Percentiles rank a stretch among this genome's conserved stretches.
Evolutionary conservation across 164 flowering plant species (phyloP).

Genomic region (Dillenia suffruticosa): DNA sequence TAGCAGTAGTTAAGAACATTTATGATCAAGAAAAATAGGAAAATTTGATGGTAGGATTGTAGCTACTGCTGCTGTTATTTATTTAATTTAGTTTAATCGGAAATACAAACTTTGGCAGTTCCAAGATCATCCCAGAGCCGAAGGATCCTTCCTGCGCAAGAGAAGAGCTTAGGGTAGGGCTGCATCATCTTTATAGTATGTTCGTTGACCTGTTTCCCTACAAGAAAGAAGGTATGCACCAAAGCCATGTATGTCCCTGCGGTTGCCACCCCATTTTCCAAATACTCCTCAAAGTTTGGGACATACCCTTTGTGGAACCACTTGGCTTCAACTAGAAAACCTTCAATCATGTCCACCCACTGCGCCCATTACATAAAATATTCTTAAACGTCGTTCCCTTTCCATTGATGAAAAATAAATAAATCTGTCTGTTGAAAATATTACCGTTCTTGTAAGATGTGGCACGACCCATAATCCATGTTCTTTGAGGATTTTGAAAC

Average conservation of each 20-base stretch:
- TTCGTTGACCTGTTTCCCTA: slow-evolving; percentile 16
- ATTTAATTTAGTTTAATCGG: no score
- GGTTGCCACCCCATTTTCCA: slow-evolving; percentile 16
- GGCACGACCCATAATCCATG: slow-evolving; percentile 13
- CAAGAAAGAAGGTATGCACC: slow-evolving; percentile 25
- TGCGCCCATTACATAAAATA: neutral
- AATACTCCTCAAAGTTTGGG: slow-evolving; percentile 20
- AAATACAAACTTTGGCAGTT: slow-evolving; percentile 20
- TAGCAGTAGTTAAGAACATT: no score
- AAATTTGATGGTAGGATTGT: no score
- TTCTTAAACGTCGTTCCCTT: no score
- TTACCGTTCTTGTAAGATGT: slow-evolving; percentile 17
- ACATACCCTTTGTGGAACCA: slow-evolving; percentile 15
- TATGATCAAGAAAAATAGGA: no score
- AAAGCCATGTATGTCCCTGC: slow-evolving; percentile 27
- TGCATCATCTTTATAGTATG: slow-evolving; percentile 9
- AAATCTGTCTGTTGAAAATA: no score
- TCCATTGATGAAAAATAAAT: no score
- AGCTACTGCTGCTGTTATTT: no score
- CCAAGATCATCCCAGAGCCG: slow-evolving; percentile 34
- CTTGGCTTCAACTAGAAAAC: slow-evolving; percentile 21
- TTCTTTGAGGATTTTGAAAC: slow-evolving; percentile 13
- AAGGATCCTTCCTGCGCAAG: slow-evolving; percentile 20
- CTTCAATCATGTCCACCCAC: slow-evolving; percentile 23
- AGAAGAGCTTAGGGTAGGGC: slow-evolving; percentile 20